phyloP scores from a whole-genome alignment of 2,329 filamentous ascomycete genomes.

The Colletotrichum sp. region DNA sequence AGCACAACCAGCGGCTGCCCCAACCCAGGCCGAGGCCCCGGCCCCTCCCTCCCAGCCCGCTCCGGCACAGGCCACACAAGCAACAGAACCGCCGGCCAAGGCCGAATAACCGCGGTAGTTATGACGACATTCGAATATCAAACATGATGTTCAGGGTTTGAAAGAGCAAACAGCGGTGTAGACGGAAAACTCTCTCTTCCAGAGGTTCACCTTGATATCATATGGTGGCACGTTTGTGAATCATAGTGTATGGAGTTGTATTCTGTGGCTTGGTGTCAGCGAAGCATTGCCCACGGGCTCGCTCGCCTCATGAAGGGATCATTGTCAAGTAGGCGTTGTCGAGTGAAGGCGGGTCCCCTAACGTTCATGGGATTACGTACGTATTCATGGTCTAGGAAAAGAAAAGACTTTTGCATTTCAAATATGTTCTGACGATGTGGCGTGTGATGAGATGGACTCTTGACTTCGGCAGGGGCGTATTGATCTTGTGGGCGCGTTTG shows the following conservation, averaged over 20 bases:
- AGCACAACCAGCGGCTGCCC: not conserved
- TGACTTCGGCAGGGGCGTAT: not conserved
- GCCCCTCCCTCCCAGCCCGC: not conserved
- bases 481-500: not conserved
- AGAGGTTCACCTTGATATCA: not conserved
- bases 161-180: not conserved
- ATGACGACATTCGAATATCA: not conserved
- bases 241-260: constrained; percentile 23
- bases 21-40: not conserved
- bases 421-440: not conserved
- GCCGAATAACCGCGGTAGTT: not conserved
- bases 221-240: constrained; percentile 9
- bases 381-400: constrained; percentile 2
- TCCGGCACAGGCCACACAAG: not conserved
- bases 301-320: constrained; percentile 12
- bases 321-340: constrained; percentile 15
- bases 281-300: constrained; percentile 20
- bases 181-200: not conserved
- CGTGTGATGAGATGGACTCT: not conserved
- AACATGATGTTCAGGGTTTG: not conserved
- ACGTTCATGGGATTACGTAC: constrained; percentile 1
- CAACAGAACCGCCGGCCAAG: not conserved
- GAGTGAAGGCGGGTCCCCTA: not conserved
- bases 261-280: constrained; percentile 21
- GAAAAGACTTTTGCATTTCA: not conserved